A percentile compares a stretch with the other conserved stretches of the same genome.
Evolutionary conservation across 164 flowering plant species (phyloP).

Genomic region (Liriodendron chinense): DNA sequence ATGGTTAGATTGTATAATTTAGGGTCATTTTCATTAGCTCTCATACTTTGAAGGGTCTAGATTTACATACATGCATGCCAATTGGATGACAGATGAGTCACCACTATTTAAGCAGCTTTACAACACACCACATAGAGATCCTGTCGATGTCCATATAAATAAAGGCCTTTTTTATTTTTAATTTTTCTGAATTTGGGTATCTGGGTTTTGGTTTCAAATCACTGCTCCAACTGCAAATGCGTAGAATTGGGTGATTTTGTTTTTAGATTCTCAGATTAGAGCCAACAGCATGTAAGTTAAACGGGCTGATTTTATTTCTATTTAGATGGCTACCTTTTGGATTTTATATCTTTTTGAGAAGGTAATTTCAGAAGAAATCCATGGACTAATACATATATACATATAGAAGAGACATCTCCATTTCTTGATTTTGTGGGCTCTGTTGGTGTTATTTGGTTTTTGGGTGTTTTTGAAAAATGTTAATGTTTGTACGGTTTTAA

Average conservation of each 20-base stretch:
- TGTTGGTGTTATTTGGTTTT: background rate
- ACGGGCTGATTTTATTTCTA: slow-evolving; percentile 5
- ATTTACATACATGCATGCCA: background rate
- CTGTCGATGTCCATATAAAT: background rate
- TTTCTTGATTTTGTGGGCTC: background rate
- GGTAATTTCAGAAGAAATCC: background rate
- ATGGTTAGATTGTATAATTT: too few relatives aligned
- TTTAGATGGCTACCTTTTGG: background rate
- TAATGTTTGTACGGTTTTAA: background rate
- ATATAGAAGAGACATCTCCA: background rate
- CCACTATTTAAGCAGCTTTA: background rate
- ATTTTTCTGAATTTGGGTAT: background rate
- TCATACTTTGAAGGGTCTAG: background rate
- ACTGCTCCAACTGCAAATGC: background rate
- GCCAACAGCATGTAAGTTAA: slow-evolving; percentile 12
- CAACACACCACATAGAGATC: background rate
- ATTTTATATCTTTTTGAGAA: background rate
- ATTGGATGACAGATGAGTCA: background rate
- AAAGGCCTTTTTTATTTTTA: background rate
- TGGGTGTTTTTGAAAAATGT: background rate
- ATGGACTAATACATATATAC: background rate
- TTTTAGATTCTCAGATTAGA: slow-evolving; percentile 16
- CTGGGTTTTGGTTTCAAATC: background rate
- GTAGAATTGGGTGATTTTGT: background rate
- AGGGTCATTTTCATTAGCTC: background rate